These are phyloP conservation scores for Leccinum ochraceum DNA, from an alignment of 768 basidiomycete genomes.

Conservation along the genomic window DNA sequence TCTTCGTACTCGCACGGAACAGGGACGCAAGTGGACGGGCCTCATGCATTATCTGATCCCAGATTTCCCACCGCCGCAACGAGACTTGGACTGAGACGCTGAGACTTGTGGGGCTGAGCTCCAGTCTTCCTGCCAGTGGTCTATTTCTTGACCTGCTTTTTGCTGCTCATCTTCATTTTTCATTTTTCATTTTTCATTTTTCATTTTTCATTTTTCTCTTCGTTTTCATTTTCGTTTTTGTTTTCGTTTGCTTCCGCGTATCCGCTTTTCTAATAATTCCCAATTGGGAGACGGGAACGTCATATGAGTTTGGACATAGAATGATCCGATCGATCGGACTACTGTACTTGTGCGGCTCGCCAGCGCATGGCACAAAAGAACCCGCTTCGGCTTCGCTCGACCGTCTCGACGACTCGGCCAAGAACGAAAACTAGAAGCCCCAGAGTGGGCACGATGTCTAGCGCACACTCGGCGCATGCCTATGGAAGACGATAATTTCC, in stretches of 20 bases:
- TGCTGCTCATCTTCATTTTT: not conserved
- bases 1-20: constrained; percentile 32
- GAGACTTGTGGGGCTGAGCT: not conserved
- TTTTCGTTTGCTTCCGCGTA: not conserved
- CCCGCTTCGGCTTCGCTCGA: constrained; percentile 5
- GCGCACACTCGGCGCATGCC: not conserved
- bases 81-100: constrained; percentile 21
- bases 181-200: too few species aligned
- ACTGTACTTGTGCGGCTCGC: not conserved
- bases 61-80: constrained; percentile 48
- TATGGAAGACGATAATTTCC: constrained; percentile 11
- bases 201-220: not conserved
- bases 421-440: not conserved
- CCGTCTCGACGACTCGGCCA: not conserved
- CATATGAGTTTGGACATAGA: not conserved
- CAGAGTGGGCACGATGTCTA: not conserved
- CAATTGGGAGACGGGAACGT: constrained; percentile 1
- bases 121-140: not conserved
- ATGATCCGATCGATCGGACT: constrained; percentile 10
- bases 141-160: not conserved
- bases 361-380: not conserved
- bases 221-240: not conserved
- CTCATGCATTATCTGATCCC: constrained; percentile 61
- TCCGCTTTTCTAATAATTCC: constrained; percentile 1
- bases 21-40: constrained; percentile 16